Evolutionary conservation across 2,329 filamentous ascomycete genomes (phyloP).

Genomic region (Neoscytalidium dimidiatum): DNA sequence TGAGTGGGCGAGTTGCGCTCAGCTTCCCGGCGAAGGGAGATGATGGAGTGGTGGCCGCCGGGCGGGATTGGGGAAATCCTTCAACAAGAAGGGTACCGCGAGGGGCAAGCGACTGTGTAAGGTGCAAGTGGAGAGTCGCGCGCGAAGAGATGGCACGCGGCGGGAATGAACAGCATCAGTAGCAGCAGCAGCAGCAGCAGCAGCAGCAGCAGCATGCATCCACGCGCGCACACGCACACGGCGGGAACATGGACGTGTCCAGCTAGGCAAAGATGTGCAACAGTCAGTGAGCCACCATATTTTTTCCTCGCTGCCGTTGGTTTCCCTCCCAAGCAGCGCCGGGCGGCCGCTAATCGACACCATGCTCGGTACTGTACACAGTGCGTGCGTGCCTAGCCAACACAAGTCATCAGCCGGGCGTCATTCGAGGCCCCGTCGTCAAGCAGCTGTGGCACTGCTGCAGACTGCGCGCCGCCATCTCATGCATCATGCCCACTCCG

Average conservation of each 20-base stretch:
- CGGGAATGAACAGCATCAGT: background rate
- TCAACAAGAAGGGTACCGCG: background rate
- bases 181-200: background rate
- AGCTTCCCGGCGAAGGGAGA: background rate
- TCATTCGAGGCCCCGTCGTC: background rate
- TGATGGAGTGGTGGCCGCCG: background rate
- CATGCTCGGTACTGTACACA: too few species aligned
- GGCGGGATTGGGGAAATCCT: background rate
- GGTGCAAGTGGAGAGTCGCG: background rate
- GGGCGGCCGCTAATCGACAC: background rate
- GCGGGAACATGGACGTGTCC: background rate
- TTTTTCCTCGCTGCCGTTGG: too few species aligned
- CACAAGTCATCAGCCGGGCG: too few species aligned
- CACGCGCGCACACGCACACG: background rate
- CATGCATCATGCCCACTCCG: background rate
- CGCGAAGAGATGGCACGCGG: background rate
- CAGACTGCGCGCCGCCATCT: background rate
- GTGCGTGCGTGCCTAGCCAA: too few species aligned
- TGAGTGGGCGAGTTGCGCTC: background rate
- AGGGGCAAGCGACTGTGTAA: background rate
- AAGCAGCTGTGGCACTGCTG: background rate
- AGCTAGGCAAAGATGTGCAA: slow-evolving; percentile 8
- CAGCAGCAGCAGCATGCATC: background rate
- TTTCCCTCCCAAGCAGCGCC: background rate
- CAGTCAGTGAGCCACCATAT: background rate